A percentile compares a stretch with the other conserved stretches of the same genome.
Evolutionary conservation across 2,329 filamentous ascomycete species (phyloP).

Genomic region (Xenosphaeropsis pyriputrescens): DNA sequence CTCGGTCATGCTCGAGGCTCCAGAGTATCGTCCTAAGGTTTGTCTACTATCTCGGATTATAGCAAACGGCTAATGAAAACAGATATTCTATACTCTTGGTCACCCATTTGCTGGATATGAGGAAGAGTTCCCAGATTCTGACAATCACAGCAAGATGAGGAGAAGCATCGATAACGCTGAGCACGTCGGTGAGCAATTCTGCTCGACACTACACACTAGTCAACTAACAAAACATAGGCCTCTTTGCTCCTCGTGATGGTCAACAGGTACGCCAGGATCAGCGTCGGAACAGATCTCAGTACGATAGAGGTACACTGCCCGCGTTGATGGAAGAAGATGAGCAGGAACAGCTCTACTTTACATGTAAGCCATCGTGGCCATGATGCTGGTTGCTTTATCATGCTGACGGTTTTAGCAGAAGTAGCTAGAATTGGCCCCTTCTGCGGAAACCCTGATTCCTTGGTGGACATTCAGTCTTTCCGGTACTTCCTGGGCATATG

Average conservation of each 20-base stretch:
- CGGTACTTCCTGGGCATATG: too few relatives aligned
- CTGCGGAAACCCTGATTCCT: too few relatives aligned
- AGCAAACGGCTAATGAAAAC: conserved; percentile 25
- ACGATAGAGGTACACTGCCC: conserved; percentile 55
- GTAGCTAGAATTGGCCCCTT: too few relatives aligned
- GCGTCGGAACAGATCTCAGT: conserved; percentile 62
- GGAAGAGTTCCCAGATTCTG: conserved; percentile 60
- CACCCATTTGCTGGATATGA: conserved; percentile 48
- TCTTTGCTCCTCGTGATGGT: conserved; percentile 68
- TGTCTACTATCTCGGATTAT: conserved; percentile 19
- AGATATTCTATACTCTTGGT: conserved; percentile 39
- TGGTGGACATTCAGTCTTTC: too few relatives aligned
- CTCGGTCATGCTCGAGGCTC: conserved; percentile 80
- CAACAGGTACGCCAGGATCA: conserved; percentile 64
- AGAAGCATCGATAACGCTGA: conserved; percentile 78
- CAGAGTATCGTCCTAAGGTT: conserved; percentile 75
- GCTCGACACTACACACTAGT: neutral
- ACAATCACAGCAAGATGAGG: conserved; percentile 80
- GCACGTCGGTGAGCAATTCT: conserved; percentile 50
- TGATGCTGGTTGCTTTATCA: too few relatives aligned
- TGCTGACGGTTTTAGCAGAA: too few relatives aligned
- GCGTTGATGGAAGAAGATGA: too few relatives aligned
- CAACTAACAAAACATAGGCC: conserved; percentile 28
- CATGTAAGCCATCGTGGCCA: too few relatives aligned
- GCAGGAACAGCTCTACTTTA: too few relatives aligned